These are phyloP conservation scores for Toxicodendron radicans DNA, from an alignment of 345 rosid species.

Conservation along the genomic window DNA sequence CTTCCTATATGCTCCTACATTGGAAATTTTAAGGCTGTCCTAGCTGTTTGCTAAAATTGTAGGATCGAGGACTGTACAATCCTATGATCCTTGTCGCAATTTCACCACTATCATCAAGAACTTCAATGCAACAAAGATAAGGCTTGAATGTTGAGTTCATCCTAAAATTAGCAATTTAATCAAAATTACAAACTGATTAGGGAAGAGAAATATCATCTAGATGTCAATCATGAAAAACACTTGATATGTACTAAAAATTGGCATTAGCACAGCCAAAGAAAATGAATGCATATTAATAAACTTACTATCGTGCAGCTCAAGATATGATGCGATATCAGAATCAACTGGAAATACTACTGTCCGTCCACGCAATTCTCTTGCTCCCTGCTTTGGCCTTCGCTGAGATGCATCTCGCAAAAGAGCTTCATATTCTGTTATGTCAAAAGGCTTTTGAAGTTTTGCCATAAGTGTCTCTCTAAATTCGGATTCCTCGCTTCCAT, in stretches of 20 bases:
- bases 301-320: conserved; percentile 51
- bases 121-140: background rate
- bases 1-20: too few relatives aligned
- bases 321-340: conserved; percentile 41
- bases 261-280: conserved; percentile 7
- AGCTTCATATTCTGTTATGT: conserved; percentile 33
- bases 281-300: background rate
- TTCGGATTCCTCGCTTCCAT: conserved; percentile 25
- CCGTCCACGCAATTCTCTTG: conserved; percentile 32
- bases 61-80: too few relatives aligned
- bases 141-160: background rate
- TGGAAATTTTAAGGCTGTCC: too few relatives aligned
- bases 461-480: conserved; percentile 53
- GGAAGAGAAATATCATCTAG: background rate
- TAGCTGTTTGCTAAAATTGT: too few relatives aligned
- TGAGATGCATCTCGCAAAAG: conserved; percentile 26
- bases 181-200: background rate
- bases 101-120: too few relatives aligned
- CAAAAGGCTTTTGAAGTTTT: conserved; percentile 50
- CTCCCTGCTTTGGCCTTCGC: conserved; percentile 25
- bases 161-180: background rate
- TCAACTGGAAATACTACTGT: conserved; percentile 16
- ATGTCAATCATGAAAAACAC: background rate
- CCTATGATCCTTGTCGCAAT: too few relatives aligned
- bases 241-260: background rate